phyloP scores from a whole-genome alignment of 345 rosid species.

The Melastoma malabathricum region DNA sequence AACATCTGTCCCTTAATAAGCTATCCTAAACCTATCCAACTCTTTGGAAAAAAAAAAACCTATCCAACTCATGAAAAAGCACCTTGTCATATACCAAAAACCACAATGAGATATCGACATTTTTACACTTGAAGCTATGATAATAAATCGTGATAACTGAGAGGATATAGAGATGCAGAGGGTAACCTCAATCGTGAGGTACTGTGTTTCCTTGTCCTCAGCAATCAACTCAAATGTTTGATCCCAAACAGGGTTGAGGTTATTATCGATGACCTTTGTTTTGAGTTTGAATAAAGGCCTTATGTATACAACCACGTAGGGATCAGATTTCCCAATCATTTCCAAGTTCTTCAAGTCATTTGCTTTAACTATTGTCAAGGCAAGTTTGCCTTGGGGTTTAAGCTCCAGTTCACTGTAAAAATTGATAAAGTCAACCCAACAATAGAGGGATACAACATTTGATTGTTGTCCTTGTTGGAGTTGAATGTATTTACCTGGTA shows the following conservation, averaged over 20 bases:
- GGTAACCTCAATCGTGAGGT: conserved; percentile 61
- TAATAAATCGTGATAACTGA: conserved; percentile 1
- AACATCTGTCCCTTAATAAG: too few relatives aligned
- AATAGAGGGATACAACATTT: too few relatives aligned
- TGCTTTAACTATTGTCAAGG: conserved; percentile 59
- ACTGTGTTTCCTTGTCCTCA: conserved; percentile 97
- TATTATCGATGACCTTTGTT: conserved; percentile 68
- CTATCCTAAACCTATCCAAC: not conserved
- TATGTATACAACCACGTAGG: conserved; percentile 59
- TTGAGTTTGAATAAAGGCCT: conserved; percentile 84
- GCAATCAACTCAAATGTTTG: conserved; percentile 75
- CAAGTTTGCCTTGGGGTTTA: conserved; percentile 83
- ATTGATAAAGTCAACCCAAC: too few relatives aligned
- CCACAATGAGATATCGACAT: not conserved
- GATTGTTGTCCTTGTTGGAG: too few relatives aligned
- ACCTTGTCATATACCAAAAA: not conserved
- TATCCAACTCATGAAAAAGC: conserved; percentile 1
- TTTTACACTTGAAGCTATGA: not conserved
- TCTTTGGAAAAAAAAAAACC: conserved; percentile 3
- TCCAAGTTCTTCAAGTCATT: conserved; percentile 93
- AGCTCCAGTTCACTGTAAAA: conserved; percentile 82
- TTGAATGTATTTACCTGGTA: conserved; percentile 32
- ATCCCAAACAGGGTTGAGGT: conserved; percentile 92
- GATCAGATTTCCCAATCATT: conserved; percentile 98
- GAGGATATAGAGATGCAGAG: conserved; percentile 4